A percentile compares a stretch with the other conserved stretches of the same genome.
Evolutionary conservation across 345 rosid species (phyloP).

Genomic region (Eutrema yunnanense): DNA sequence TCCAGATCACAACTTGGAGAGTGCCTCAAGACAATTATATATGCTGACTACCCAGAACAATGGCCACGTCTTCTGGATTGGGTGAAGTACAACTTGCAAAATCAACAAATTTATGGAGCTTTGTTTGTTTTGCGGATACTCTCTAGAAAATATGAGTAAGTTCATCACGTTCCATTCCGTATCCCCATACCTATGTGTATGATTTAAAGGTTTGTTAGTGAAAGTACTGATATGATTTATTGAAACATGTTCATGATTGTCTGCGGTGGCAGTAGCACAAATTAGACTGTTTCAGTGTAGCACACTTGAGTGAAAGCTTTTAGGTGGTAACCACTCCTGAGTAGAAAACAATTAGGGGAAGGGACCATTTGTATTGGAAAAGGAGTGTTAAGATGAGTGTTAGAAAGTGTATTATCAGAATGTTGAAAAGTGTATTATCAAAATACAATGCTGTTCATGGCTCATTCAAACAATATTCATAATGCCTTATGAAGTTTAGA

Average conservation of each 20-base stretch:
- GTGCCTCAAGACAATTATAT: slow-evolving; percentile 89
- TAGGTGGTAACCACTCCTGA: background rate
- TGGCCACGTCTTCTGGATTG: slow-evolving; percentile 96
- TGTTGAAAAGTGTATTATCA: background rate
- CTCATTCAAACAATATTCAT: background rate
- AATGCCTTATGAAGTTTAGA: background rate
- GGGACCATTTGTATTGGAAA: background rate
- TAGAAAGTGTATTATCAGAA: background rate
- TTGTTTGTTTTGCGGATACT: slow-evolving; percentile 88
- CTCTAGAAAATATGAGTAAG: slow-evolving; percentile 96
- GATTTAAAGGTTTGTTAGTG: background rate
- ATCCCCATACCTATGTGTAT: background rate
- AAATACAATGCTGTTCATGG: background rate
- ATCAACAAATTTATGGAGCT: slow-evolving; percentile 90
- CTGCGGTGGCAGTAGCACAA: background rate
- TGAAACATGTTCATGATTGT: background rate
- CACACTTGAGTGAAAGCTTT: background rate
- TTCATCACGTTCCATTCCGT: background rate
- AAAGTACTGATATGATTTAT: background rate
- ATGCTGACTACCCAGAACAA: slow-evolving; percentile 98
- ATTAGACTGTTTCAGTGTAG: background rate
- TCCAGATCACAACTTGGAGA: slow-evolving; percentile 94
- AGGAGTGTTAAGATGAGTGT: background rate
- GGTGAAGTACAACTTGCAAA: slow-evolving; percentile 86
- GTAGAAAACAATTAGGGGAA: background rate